Percentiles rank a stretch among this genome's conserved stretches.
Evolutionary conservation across 208 protist genomes (phyloP).

Genomic region (Trichomonas vaginalis): DNA sequence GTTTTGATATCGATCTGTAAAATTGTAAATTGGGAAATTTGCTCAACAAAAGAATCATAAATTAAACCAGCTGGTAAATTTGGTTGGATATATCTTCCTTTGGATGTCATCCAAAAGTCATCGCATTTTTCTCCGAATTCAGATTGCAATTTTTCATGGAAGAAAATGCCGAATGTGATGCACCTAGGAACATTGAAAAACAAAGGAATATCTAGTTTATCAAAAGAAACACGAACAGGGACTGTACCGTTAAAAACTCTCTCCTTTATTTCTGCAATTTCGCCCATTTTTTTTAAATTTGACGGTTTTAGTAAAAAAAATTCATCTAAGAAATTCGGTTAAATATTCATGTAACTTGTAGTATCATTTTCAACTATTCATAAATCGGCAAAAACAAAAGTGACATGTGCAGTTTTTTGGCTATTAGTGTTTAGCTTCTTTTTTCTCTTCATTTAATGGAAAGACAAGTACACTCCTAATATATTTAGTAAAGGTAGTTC

Average conservation of each 20-base stretch:
- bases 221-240: neutral
- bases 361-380: too few relatives aligned
- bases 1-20: neutral
- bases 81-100: neutral
- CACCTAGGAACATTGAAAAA: neutral
- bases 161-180: neutral
- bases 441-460: too few relatives aligned
- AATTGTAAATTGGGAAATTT: neutral
- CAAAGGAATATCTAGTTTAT: neutral
- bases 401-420: too few relatives aligned
- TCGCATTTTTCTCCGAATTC: neutral
- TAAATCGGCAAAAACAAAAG: too few relatives aligned
- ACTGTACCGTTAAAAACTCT: neutral
- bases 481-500: too few relatives aligned
- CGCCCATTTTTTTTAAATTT: neutral
- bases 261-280: neutral
- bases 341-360: too few relatives aligned
- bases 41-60: neutral
- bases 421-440: too few relatives aligned
- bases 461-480: too few relatives aligned
- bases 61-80: neutral
- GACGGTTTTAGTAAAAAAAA: neutral
- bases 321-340: too few relatives aligned
- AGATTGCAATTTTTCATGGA: neutral
- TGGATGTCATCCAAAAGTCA: neutral